Evolutionary conservation across 2,329 filamentous ascomycete species (phyloP), one percentile per base, ranked within the genome.

Genomic region (Byssochlamys sp.): DNA sequence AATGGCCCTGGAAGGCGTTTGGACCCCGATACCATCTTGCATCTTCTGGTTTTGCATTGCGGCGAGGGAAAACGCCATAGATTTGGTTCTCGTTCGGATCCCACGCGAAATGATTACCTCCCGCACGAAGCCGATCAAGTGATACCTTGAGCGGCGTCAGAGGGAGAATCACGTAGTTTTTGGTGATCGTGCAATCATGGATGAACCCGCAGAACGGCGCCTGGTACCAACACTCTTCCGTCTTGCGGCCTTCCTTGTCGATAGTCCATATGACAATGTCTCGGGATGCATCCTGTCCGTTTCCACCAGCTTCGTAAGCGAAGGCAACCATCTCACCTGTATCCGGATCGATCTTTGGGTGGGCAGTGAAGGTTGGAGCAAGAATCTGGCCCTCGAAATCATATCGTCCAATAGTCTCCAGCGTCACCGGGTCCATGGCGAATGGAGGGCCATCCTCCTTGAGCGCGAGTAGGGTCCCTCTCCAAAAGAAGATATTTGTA

Each of bases 401-500:
- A 57, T 80, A 75, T 49, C 71, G 65, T 0, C 78, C 78, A 25
- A 83, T 75, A 0, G 80, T 76, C 5, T 72, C 71, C 49, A 80
- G 75, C 1, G 80, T 75, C 29, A 78, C 75, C 0, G 69, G 65
- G 56, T 81, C 73, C 53, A 78, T 75, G 0, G 77, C 77, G 59
- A 71, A 80, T 1, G 80, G 80, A 4, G 80, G 81, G 11, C 79
- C 77, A 27, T 76, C 75, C 2, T 80, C 76, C 64, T 84, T 84
- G 3, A 56, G 28, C 6, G 54, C 54, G 26, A 56, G 54, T 57
- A 84, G 63, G 55, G 79, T 75, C 0, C 81, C 81, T 5, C 80
- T 68, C 80, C 80, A 84, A 62, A 81, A 83, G 0, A 79, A 73
- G 48, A 84, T 73, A 60, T 84, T 84, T 5, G 81, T 84, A 62